Evolutionary conservation across 768 basidiomycete genomes (phyloP).

Genomic region (Clavaria fumosa): DNA sequence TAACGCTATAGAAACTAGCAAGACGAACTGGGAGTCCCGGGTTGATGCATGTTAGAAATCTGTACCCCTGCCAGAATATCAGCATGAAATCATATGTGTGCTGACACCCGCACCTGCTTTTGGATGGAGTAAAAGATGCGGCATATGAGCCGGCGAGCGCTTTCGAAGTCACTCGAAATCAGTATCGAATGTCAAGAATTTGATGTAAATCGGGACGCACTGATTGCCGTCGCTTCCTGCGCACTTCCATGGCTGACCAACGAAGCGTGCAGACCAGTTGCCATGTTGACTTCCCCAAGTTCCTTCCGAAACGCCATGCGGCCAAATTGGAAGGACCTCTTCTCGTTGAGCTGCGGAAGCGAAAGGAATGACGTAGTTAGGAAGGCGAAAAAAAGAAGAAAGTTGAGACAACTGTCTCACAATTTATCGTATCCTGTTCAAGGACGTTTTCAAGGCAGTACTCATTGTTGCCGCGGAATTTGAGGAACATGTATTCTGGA

Average conservation of each 20-base stretch:
- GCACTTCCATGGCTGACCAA: slow-evolving; percentile 53
- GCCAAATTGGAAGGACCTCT: not conserved
- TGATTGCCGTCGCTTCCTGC: slow-evolving; percentile 35
- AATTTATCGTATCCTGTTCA: slow-evolving; percentile 40
- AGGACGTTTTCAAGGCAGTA: slow-evolving; percentile 40
- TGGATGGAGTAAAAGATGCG: too few relatives aligned
- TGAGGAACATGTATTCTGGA: slow-evolving; percentile 58
- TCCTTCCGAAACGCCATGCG: not conserved
- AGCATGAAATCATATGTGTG: too few relatives aligned
- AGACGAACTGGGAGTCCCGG: slow-evolving; percentile 35
- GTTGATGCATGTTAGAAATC: slow-evolving; percentile 50
- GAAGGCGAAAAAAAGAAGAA: too few relatives aligned
- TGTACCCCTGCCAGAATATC: slow-evolving; percentile 47
- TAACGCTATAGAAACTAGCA: slow-evolving; percentile 1
- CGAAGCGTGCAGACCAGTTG: slow-evolving; percentile 48
- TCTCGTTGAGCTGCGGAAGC: not conserved
- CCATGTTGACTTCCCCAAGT: slow-evolving; percentile 21
- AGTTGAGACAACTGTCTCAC: slow-evolving; percentile 56
- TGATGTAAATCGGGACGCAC: slow-evolving; percentile 33
- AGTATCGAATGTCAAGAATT: too few relatives aligned
- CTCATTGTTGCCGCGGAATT: slow-evolving; percentile 51
- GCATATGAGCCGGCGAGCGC: too few relatives aligned
- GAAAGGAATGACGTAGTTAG: too few relatives aligned
- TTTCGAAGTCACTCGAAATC: too few relatives aligned
- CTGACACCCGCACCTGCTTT: too few relatives aligned